These are phyloP conservation scores for Lagenaria siceraria DNA, from an alignment of 306 rosid species.

Conservation along the genomic window DNA sequence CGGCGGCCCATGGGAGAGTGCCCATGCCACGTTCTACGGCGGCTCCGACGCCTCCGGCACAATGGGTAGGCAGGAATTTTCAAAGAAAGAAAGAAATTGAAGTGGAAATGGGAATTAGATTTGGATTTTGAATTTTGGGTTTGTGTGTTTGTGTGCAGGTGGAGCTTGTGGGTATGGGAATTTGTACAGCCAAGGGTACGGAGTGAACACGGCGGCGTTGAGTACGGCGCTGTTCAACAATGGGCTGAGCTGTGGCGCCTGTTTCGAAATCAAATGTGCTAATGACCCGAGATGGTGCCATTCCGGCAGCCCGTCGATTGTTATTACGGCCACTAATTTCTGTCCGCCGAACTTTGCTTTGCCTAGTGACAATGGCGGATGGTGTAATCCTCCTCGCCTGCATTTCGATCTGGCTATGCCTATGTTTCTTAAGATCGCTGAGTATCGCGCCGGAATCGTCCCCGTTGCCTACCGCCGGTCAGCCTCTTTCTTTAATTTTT, in stretches of 20 bases:
- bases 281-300: constrained; percentile 50
- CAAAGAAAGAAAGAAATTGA: neutral
- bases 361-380: constrained; percentile 57
- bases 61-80: constrained; percentile 30
- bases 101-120: neutral
- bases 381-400: constrained; percentile 71
- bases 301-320: constrained; percentile 54
- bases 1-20: constrained; percentile 37
- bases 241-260: constrained; percentile 52
- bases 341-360: constrained; percentile 61
- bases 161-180: constrained; percentile 70
- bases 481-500: neutral
- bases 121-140: neutral
- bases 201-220: constrained; percentile 59
- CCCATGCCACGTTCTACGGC: constrained; percentile 64
- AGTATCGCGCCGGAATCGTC: constrained; percentile 63
- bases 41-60: constrained; percentile 69
- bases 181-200: constrained; percentile 61
- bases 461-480: constrained; percentile 59
- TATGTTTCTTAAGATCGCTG: constrained; percentile 59
- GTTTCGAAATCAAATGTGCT: constrained; percentile 59
- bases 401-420: constrained; percentile 77
- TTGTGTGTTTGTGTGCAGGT: constrained; percentile 12
- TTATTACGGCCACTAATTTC: constrained; percentile 52
- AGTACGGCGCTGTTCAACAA: constrained; percentile 60